Base-by-base conservation (phyloP, 768 basidiomycete species). In the Thelephora ganbajun region DNA sequence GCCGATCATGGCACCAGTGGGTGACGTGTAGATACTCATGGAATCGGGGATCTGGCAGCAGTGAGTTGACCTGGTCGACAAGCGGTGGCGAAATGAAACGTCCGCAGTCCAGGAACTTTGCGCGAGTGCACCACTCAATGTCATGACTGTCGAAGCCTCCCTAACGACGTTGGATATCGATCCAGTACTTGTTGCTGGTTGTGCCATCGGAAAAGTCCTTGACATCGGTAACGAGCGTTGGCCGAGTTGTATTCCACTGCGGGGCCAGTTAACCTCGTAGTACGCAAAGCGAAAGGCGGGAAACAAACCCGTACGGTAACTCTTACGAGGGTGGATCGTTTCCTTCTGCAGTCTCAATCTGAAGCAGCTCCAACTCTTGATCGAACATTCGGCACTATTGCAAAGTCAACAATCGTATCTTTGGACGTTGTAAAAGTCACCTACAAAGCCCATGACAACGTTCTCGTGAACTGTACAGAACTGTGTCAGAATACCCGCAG, bases 1-100 rank as follows among this genome's bases (percentile, higher is more conserved):
- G n/a, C n/a, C n/a, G n/a, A n/a, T n/a, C n/a, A n/a, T n/a, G 62
- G 97, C 83, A 70, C 96, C 96, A 43, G 94, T 97, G 3, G 96
- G 96, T 33, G 94, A 97, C 3, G 96, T 96, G 65, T 99, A 99
- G 57, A 99, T 97, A 59, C 92, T 93, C 88, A 96, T 96, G 2
- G 88, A n/a, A n/a, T n/a, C n/a, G n/a, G n/a, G n/a, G n/a, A n/a
- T n/a, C n/a, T n/a, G n/a, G n/a, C n/a, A n/a, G n/a, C n/a, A n/a
- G n/a, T n/a, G n/a, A n/a, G n/a, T n/a, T n/a, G n/a, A n/a, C n/a
- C n/a, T n/a, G n/a, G 48, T 41, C 1, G 41, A 11, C 11, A 37
- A 22, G 34, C 2, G 35, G 11, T 14, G 14, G n/a, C 3, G 26
- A 9, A 12, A 47, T 5, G 19, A 11, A 39, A 66, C 80, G 54